Evolutionary conservation across 129 eudicot genomes (phyloP).

Genomic region (Flaveria linearis): DNA sequence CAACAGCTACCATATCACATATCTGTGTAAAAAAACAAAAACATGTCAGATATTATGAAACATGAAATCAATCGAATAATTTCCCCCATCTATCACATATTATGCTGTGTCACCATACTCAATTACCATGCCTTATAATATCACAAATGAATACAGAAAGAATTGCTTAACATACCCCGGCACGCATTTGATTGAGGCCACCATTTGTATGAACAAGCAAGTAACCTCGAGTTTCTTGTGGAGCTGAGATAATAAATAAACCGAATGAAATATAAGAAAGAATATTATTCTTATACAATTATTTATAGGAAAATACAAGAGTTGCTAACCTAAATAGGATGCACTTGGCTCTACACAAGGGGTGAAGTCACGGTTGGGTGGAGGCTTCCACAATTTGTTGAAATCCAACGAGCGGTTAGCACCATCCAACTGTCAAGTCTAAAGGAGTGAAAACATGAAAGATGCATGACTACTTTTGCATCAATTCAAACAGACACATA

Average conservation of each 20-base stretch:
- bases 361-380: slow-evolving; percentile 72
- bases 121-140: slow-evolving; percentile 1
- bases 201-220: slow-evolving; percentile 96
- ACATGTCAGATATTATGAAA: background rate
- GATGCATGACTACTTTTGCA: slow-evolving; percentile 54
- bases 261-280: background rate
- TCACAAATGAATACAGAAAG: background rate
- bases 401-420: slow-evolving; percentile 53
- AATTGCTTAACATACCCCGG: slow-evolving; percentile 63
- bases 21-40: slow-evolving; percentile 46
- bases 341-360: slow-evolving; percentile 72
- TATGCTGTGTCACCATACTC: background rate
- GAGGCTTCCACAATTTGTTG: slow-evolving; percentile 87
- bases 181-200: slow-evolving; percentile 99
- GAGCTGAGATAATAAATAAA: slow-evolving; percentile 49
- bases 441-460: slow-evolving; percentile 92
- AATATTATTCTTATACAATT: background rate
- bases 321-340: slow-evolving; percentile 54
- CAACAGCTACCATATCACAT: slow-evolving; percentile 97
- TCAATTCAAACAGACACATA: slow-evolving; percentile 25
- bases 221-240: slow-evolving; percentile 79
- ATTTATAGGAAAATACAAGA: slow-evolving; percentile 3
- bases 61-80: background rate
- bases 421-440: slow-evolving; percentile 95
- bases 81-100: background rate